Evolutionary conservation across 768 basidiomycete genomes (phyloP), one percentile per base, ranked within the genome.

Genomic region (Crepidotus variabilis): DNA sequence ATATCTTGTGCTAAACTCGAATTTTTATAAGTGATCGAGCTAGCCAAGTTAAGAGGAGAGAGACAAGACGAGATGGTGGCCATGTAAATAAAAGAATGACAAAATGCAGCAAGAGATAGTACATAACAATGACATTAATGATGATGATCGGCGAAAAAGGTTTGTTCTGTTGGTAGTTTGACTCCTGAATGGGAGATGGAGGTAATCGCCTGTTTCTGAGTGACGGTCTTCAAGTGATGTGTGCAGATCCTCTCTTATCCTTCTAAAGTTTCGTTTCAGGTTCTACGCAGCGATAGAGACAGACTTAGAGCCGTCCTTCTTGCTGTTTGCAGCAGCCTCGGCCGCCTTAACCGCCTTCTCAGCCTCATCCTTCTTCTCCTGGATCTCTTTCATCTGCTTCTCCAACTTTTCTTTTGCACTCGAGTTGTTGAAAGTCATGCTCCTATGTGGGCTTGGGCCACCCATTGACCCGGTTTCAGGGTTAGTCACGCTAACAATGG

Each of bases 401-500:
- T 80, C 76, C 54, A 75, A 58, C 57, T 75, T 74, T 58, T 75
- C 75, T 66, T 80, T 83, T 14, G 53, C 65, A 71, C 20, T 69
- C 34, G 72, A 43, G 60, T 76, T 82, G 62, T 89, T 90, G 65
- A 92, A 92, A 46, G 81, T 84, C 60, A 90, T 74, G 55, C 85
- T 90, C 66, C 78, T 81, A 67, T 92, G 80, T 18, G 78, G 85
- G 63, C 89, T 90, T 14, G 79, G 63, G 6, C 74, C 81, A 21
- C 82, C 79, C 71, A 88, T 87, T 18, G 84, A 79, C 18, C 87
- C 88, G 1, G 86, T 73, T 69, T 84, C 86, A 6, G 88, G 87
- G 0, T 77, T 78, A 5, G 75, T 67, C 0, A 90, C 82, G 52
- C 66, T 87, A 39, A 88, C 84, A 60, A 88, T 61, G 6, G 87